Evolutionary conservation across 805 yeast species (phyloP), one percentile per base, ranked within the genome.

Genomic region (Brettanomyces custersianus): DNA sequence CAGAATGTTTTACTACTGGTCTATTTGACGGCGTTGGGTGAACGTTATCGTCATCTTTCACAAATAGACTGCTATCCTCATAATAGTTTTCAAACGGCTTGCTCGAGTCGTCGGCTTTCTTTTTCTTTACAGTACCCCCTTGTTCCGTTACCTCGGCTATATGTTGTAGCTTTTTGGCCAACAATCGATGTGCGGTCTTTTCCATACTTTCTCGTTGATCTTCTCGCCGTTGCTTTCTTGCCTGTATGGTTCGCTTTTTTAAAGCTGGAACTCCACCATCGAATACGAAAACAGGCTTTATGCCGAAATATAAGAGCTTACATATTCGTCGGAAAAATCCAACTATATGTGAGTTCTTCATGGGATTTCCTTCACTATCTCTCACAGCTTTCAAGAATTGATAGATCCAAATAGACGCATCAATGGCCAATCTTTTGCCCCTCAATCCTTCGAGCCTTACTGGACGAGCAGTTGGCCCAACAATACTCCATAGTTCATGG

Each of bases 321-420:
- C 97, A 88, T 12, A 92, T 87, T 37, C 99, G 68, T 43, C 97
- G 63, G 56, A 90, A 90, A 50, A 92, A 92, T 7, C 99, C 99
- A n/a, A 87, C 83, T 15, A 92, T 74, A 55, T 92, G 98, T 0
- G 96, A 80, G 41, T 77, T 82, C 21, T 71, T 68, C 40, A 88
- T 55, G 1, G 84, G 72, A 40, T 80, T 74, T 6, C 97, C 98
- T 21, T 81, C 80, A 27, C 73, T 61, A 54, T 87, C 95, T 46
- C 97, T 70, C 17, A 92, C 94, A 1, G 97, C 97, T 55, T 90
- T 92, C 44, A 92, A 64, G 52, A 92, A 92, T 56, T 92, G 99
- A 54, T 92, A 92, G 37, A 92, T 82, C 99, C 99, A 92, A 44
- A 92, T 92, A 2, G 97, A 90, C 1, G 98, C 99, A 65, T 92